Percentiles rank a stretch among this genome's conserved stretches.
Conservation (phyloP, 495 filamentous ascomycete genomes). For the Aspergillus panamensis region DNA sequence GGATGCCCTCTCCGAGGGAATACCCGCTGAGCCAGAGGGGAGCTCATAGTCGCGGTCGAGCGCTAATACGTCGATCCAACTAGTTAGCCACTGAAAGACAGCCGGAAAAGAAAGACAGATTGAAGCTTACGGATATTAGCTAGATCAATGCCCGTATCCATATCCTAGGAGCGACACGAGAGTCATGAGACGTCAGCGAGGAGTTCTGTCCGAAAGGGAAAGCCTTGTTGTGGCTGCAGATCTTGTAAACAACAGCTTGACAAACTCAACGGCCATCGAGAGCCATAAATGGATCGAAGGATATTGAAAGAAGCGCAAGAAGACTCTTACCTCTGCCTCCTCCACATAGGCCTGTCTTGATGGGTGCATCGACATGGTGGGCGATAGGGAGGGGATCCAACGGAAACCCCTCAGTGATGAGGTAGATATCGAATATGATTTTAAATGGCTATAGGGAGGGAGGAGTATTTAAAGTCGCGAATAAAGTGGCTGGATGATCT, state of each 20-base stretch:
- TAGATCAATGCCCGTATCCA: slow-evolving; percentile 69
- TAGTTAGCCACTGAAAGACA: not conserved
- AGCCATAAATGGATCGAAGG: not conserved
- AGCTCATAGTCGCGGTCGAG: slow-evolving; percentile 84
- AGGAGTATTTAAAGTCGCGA: not conserved
- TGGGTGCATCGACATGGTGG: slow-evolving; percentile 74
- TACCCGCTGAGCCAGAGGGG: slow-evolving; percentile 65
- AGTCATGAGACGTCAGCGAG: slow-evolving; percentile 25
- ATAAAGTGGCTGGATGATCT: not conserved
- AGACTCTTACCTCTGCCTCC: slow-evolving; percentile 68
- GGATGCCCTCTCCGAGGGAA: slow-evolving; percentile 83
- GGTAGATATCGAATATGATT: not conserved
- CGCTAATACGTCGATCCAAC: slow-evolving; percentile 42
- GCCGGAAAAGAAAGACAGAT: not conserved
- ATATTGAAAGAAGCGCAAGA: not conserved
- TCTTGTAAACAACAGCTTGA: slow-evolving; percentile 27
- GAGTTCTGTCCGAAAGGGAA: not conserved
- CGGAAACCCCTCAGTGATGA: slow-evolving; percentile 8
- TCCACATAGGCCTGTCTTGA: slow-evolving; percentile 94
- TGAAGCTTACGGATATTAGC: slow-evolving; percentile 70
- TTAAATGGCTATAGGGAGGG: not conserved
- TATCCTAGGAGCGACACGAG: slow-evolving; percentile 40
- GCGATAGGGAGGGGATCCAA: slow-evolving; percentile 4
- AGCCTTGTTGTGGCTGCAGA: slow-evolving; percentile 36
- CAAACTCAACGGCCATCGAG: slow-evolving; percentile 25